These are phyloP conservation scores for Nothophaeocryptopus gaeumannii DNA, from an alignment of 2,329 filamentous ascomycete species.

Conservation along the genomic window DNA sequence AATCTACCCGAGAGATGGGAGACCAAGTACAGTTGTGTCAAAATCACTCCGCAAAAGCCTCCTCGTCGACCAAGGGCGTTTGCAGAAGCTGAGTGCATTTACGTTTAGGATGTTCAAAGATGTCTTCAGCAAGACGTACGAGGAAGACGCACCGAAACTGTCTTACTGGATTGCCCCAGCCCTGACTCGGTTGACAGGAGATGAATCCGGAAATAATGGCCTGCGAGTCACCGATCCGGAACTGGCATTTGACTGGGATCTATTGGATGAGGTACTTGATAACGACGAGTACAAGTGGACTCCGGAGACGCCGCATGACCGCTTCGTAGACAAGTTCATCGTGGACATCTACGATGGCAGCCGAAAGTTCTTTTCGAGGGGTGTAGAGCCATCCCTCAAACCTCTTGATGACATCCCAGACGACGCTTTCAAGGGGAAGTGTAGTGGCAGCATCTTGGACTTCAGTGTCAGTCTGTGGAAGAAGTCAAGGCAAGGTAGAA, in stretches of 20 bases:
- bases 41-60: slow-evolving; percentile 45
- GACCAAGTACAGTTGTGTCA: slow-evolving; percentile 58
- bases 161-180: slow-evolving; percentile 79
- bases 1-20: slow-evolving; percentile 67
- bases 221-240: not conserved
- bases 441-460: slow-evolving; percentile 61
- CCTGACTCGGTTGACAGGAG: slow-evolving; percentile 1
- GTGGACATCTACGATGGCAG: slow-evolving; percentile 58
- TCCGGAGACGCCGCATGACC: slow-evolving; percentile 38
- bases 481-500: slow-evolving; percentile 52
- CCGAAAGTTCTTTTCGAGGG: slow-evolving; percentile 55
- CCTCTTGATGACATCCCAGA: slow-evolving; percentile 64
- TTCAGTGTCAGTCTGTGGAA: slow-evolving; percentile 77
- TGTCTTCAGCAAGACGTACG: slow-evolving; percentile 84
- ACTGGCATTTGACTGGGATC: slow-evolving; percentile 58
- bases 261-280: slow-evolving; percentile 45
- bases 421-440: slow-evolving; percentile 47
- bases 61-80: slow-evolving; percentile 39
- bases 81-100: slow-evolving; percentile 64
- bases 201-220: not conserved
- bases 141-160: slow-evolving; percentile 60
- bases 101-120: slow-evolving; percentile 76
- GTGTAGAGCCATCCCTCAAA: slow-evolving; percentile 52
- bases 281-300: slow-evolving; percentile 48
- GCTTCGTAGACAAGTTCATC: slow-evolving; percentile 51